Percentiles rank a stretch among this genome's conserved stretches.
phyloP scores from a whole-genome alignment of 2,329 filamentous ascomycete species.

The Hymenoscyphus fructigenus region DNA sequence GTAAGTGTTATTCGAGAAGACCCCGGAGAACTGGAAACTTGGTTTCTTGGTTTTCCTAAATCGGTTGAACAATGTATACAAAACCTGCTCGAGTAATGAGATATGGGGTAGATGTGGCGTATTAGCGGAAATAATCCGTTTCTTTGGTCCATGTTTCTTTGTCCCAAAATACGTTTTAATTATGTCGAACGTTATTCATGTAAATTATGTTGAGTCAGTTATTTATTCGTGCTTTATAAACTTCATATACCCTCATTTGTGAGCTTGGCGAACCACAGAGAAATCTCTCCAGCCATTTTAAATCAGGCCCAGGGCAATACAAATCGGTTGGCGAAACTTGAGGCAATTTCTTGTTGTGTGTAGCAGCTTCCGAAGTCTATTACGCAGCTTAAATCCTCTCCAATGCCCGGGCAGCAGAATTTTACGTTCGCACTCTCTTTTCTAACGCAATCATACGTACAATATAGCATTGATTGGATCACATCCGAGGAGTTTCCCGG shows the following conservation, averaged over 20 bases:
- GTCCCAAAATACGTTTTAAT: not conserved
- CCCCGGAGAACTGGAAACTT: too few relatives aligned
- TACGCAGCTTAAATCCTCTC: not conserved
- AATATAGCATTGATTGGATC: not conserved
- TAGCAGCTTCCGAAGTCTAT: not conserved
- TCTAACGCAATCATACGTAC: not conserved
- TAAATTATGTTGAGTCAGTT: not conserved
- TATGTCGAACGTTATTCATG: not conserved
- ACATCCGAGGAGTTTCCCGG: not conserved
- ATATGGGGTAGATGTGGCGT: too few relatives aligned
- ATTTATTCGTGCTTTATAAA: not conserved
- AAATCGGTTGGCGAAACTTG: not conserved
- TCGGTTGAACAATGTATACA: not conserved
- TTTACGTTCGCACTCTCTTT: not conserved
- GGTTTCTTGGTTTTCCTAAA: too few relatives aligned
- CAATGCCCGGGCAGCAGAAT: not conserved
- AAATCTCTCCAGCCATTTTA: not conserved
- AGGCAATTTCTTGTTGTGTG: not conserved
- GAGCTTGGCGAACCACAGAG: not conserved
- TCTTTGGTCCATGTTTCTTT: not conserved
- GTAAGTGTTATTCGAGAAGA: too few relatives aligned
- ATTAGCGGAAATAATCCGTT: not conserved
- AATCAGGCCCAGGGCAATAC: not conserved
- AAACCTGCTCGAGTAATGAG: not conserved
- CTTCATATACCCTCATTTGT: not conserved